Base-by-base conservation (phyloP, 371 early-diverging fungal species). In the Haplosporangium sp. region DNA sequence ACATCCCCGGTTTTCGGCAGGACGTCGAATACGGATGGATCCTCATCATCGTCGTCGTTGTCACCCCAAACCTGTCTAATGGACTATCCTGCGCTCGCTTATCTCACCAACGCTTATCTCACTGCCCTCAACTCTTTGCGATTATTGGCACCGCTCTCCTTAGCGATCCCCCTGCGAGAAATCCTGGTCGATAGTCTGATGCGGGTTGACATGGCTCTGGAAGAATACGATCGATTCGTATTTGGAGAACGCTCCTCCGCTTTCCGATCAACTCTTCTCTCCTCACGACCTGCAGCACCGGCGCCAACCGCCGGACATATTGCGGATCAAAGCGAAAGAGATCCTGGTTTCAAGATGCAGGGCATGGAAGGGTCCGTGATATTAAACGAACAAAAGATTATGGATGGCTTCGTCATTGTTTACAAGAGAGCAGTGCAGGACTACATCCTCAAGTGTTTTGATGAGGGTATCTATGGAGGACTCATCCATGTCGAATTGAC, bases 91-190 rank as follows among this genome's bases (percentile, higher is more conserved):
- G 85, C 89, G 1, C 76, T 93, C 6, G 94, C 92, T 1, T 76
- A 86, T 13, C 87, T 92, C n/a, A 85, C 91, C 55, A 94, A 94
- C 70, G 82, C 84, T 9, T 87, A 91, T 43, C 83, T 90, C 41
- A 71, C 88, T 2, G 83, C 87, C 0, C 88, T 90, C 58, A 94
- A 94, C 64, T 84, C 90, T 9, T 83, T 94, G 6, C 88, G 94
- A 8, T 80, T 90, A 12, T 59, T 91, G 23, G 91, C 92, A 0
- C 88, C 90, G 0, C 63, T 87, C 37, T 74, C 84, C 14, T 42
- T 84, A 13, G 77, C 76, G 41, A 61, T 75, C 21, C 70, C 76
- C 7, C 51, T 80, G 37, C 70, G 82, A 21, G 56, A 57, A 41
- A 71, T 76, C 16, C 36, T 82, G 53, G 63, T 65, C 3, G 68